Evolutionary conservation across 78 protist genomes (phyloP), one percentile per base, ranked within the genome.

Genomic region (Dictyostelium brefeldianum): DNA sequence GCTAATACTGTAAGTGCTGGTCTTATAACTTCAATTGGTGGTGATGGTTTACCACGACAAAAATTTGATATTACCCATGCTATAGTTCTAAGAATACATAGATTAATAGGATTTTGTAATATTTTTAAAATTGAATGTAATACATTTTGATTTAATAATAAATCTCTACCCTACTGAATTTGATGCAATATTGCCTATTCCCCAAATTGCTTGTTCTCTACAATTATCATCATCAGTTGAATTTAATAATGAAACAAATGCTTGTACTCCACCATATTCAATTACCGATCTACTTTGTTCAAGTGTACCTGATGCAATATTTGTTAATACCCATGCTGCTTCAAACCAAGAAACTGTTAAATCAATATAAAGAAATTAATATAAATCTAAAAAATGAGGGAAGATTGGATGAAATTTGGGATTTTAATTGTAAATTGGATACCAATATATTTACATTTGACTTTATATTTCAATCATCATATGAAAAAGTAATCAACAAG

Each of bases 111-210:
- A 20, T 64, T 1, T 5, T 20, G 14, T 43, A 17, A 36, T 74
- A 83, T 5, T 64, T 27, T 25, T 8, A 84, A 18, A 4, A 94
- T 48, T 18, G 92, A 75, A 91, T 2, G 47, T 48, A 98, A 53
- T 8, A 71, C 96, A 27, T 79, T 91, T 12, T 12, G 8, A 20
- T 17, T 0, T 10, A 99, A 89, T 29, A 98, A 97, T 14, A 57
- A 7, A 92, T 98, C 98, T 41, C 99, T 97, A 90, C 81, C 70
- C 64, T 12, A 95, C 41, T 3, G 94, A 75, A 83, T 99, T 99
- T 50, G 99, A 99, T 8, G 99, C 99, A 54, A 99, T 98, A 97
- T 99, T 99, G 65, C 99, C 99, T 1, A 99, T 85, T 9, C 98
- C 98, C 99, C 99, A 99, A 10, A 97, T 94, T 50, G 98, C 94